A percentile compares a stretch with the other conserved stretches of the same genome.
These are phyloP conservation scores for Batrachochytrium dendrobatidis DNA, from an alignment of 371 early-diverging fungal genomes.

Conservation along the genomic window DNA sequence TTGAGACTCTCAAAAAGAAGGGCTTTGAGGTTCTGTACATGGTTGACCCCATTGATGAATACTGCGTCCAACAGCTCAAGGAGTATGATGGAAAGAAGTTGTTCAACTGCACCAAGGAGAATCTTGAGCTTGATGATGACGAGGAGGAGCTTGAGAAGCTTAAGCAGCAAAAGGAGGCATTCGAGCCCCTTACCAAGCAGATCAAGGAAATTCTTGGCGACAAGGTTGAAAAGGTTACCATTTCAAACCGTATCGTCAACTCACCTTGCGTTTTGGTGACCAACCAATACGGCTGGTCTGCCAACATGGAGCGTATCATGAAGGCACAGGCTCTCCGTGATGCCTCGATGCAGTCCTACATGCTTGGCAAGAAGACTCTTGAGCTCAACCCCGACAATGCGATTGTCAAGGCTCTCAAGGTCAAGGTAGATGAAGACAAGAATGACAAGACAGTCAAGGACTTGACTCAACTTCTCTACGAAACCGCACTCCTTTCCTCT, in stretches of 20 bases:
- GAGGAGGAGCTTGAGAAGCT: slow-evolving; percentile 88
- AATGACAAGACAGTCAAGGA: slow-evolving; percentile 97
- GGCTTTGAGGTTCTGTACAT: slow-evolving; percentile 94
- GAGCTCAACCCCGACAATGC: slow-evolving; percentile 95
- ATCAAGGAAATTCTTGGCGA: slow-evolving; percentile 78
- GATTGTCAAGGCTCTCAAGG: slow-evolving; percentile 86
- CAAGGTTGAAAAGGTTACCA: slow-evolving; percentile 95
- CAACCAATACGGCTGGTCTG: slow-evolving; percentile 97
- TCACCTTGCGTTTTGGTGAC: slow-evolving; percentile 97
- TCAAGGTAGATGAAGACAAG: slow-evolving; percentile 83
- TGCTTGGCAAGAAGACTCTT: slow-evolving; percentile 97
- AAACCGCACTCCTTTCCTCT: slow-evolving; percentile 89
- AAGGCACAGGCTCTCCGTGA: slow-evolving; percentile 98
- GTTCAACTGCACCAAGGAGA: slow-evolving; percentile 96
- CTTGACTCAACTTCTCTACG: slow-evolving; percentile 86
- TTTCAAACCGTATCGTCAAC: slow-evolving; percentile 89
- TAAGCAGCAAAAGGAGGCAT: slow-evolving; percentile 75
- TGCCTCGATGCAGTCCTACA: slow-evolving; percentile 90
- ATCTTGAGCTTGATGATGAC: slow-evolving; percentile 95
- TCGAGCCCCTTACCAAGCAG: slow-evolving; percentile 62
- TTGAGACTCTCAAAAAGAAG: slow-evolving; percentile 96
- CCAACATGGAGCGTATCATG: slow-evolving; percentile 99
- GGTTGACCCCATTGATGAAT: slow-evolving; percentile 83
- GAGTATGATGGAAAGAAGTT: slow-evolving; percentile 99
- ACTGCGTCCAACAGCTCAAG: slow-evolving; percentile 94